These are phyloP conservation scores for Penicillium herquei DNA, from an alignment of 495 filamentous ascomycete species.

Conservation along the genomic window DNA sequence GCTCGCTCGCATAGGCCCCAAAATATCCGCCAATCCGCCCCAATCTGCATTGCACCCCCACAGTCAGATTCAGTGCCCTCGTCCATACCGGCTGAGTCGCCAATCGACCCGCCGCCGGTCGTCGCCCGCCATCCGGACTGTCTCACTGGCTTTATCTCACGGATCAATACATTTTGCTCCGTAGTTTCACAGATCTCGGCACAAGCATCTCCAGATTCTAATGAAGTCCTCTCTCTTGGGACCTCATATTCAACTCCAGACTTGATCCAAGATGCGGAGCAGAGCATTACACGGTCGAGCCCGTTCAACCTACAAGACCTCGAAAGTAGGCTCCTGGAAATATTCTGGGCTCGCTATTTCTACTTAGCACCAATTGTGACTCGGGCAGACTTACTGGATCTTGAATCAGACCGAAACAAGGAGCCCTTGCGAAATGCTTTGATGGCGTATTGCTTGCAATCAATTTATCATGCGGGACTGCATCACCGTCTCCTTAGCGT, in stretches of 20 bases:
- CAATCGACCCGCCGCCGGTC: neutral
- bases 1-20: neutral
- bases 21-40: neutral
- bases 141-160: conserved; percentile 28
- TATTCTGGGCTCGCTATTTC: conserved; percentile 23
- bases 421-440: conserved; percentile 25
- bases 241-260: conserved; percentile 3
- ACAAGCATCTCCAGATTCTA: neutral
- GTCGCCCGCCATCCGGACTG: conserved; percentile 17
- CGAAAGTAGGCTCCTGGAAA: conserved; percentile 12
- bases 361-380: conserved; percentile 20
- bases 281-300: conserved; percentile 1
- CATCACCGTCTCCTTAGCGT: conserved; percentile 10
- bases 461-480: conserved; percentile 22
- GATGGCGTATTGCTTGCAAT: conserved; percentile 23
- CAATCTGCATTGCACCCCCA: neutral
- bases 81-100: neutral
- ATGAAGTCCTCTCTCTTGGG: neutral
- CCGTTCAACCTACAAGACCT: neutral
- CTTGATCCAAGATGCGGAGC: conserved; percentile 5
- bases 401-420: neutral
- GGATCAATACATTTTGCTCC: conserved; percentile 30
- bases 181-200: conserved; percentile 19
- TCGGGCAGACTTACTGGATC: conserved; percentile 5
- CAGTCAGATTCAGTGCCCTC: neutral